phyloP scores from a whole-genome alignment of 2,329 filamentous ascomycete genomes.

The Venturia nashicola region DNA sequence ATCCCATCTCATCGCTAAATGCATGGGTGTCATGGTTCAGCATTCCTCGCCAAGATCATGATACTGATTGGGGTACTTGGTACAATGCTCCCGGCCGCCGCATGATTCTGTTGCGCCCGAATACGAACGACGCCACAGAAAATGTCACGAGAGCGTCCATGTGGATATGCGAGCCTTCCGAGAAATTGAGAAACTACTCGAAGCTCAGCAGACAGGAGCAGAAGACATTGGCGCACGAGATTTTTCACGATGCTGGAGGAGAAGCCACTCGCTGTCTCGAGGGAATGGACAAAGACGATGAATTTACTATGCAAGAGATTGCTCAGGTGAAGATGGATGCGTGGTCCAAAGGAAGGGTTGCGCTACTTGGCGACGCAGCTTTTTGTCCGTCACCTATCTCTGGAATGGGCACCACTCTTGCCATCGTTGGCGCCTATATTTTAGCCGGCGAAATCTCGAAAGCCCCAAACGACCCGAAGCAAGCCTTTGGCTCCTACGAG shows the following conservation, averaged over 20 bases:
- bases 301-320: conserved; percentile 35
- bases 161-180: background rate
- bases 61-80: conserved; percentile 18
- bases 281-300: conserved; percentile 26
- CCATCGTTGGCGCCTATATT: conserved; percentile 10
- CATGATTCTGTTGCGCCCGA: conserved; percentile 14
- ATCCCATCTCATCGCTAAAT: conserved; percentile 17
- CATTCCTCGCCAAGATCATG: conserved; percentile 15
- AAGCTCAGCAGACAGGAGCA: conserved; percentile 10
- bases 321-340: conserved; percentile 25
- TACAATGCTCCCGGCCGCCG: conserved; percentile 17
- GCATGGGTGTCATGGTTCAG: conserved; percentile 21
- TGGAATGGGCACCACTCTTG: conserved; percentile 14
- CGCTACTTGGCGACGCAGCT: conserved; percentile 27
- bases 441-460: conserved; percentile 11
- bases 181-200: conserved; percentile 9
- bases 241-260: conserved; percentile 28
- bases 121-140: background rate
- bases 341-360: conserved; percentile 23
- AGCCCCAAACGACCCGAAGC: conserved; percentile 13
- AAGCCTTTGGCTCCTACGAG: conserved; percentile 18
- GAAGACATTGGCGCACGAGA: conserved; percentile 16
- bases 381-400: conserved; percentile 23
- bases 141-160: background rate
- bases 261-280: conserved; percentile 23